A percentile compares a stretch with the other conserved stretches of the same genome.
These are phyloP conservation scores for Rhizomucor pusillus DNA, from an alignment of 371 early-diverging fungal genomes.

Conservation along the genomic window DNA sequence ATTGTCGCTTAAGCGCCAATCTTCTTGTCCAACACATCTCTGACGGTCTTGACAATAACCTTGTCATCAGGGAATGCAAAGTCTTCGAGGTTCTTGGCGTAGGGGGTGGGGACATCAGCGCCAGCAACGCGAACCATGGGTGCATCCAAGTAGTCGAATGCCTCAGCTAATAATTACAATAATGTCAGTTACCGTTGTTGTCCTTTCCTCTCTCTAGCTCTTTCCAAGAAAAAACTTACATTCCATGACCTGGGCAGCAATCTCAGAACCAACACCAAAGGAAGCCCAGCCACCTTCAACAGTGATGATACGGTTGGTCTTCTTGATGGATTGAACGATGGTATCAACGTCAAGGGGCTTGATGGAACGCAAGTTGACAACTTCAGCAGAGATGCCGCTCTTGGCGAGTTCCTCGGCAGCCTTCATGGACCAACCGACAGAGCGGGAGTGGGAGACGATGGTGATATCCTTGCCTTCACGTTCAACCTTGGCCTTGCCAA, in stretches of 20 bases:
- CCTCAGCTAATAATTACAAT: constrained; percentile 61
- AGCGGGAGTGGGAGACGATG: constrained; percentile 92
- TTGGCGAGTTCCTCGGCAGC: constrained; percentile 90
- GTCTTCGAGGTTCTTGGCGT: constrained; percentile 94
- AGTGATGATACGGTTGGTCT: constrained; percentile 96
- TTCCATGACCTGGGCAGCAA: constrained; percentile 96
- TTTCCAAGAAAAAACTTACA: constrained; percentile 28
- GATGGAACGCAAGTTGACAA: constrained; percentile 98
- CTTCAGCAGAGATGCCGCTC: constrained; percentile 83
- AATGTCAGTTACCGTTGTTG: neutral
- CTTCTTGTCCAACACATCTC: constrained; percentile 19
- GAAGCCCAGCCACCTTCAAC: constrained; percentile 99
- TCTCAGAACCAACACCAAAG: constrained; percentile 97
- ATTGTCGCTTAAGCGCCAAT: constrained; percentile 13
- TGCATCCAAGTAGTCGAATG: constrained; percentile 95
- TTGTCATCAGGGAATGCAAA: constrained; percentile 88
- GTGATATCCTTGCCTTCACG: constrained; percentile 92
- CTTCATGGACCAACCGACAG: constrained; percentile 88
- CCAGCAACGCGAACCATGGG: constrained; percentile 96
- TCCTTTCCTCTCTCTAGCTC: too few species aligned
- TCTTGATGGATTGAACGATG: constrained; percentile 91
- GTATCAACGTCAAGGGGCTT: constrained; percentile 96
- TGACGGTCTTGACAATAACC: constrained; percentile 75
- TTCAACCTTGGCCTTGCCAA: constrained; percentile 98
- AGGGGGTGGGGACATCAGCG: constrained; percentile 99